Evolutionary conservation across 805 yeast species (phyloP).

Genomic region (Kregervanrija fluxuum): DNA sequence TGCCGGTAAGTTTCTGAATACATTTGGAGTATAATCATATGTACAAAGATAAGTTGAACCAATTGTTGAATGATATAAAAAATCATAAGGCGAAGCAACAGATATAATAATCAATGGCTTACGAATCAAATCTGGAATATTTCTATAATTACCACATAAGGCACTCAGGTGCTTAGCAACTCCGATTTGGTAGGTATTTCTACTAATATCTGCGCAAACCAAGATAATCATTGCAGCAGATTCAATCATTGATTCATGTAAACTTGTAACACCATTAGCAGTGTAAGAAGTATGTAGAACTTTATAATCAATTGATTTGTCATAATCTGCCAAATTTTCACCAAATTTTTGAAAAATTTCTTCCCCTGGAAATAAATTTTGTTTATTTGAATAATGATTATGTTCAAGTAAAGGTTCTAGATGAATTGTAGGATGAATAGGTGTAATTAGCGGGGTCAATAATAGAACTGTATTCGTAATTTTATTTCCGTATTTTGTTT

Average conservation of each 20-base stretch:
- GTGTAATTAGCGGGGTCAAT: constrained; percentile 29
- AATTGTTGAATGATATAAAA: constrained; percentile 45
- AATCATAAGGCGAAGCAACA: constrained; percentile 57
- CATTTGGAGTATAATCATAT: constrained; percentile 51
- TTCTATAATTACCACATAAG: constrained; percentile 38
- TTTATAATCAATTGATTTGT: constrained; percentile 29
- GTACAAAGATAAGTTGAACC: constrained; percentile 54
- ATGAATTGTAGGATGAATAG: constrained; percentile 19
- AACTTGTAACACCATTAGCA: constrained; percentile 45
- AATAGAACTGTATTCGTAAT: constrained; percentile 18
- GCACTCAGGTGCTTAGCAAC: constrained; percentile 50
- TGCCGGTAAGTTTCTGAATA: constrained; percentile 40
- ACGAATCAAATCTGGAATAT: constrained; percentile 24
- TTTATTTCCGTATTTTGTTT: too few species aligned
- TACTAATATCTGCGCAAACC: constrained; percentile 47
- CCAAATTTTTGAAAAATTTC: constrained; percentile 49
- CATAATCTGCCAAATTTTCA: constrained; percentile 33
- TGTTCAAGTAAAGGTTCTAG: too few species aligned
- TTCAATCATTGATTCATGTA: constrained; percentile 49
- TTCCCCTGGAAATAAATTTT: constrained; percentile 30
- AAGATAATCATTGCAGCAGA: constrained; percentile 44
- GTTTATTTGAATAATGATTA: constrained; percentile 3
- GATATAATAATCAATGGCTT: constrained; percentile 55
- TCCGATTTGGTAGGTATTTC: constrained; percentile 57
- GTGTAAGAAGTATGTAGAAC: constrained; percentile 54